Conservation (phyloP, 2,329 filamentous ascomycete species). For the Fusarium brevicatenulatum region DNA sequence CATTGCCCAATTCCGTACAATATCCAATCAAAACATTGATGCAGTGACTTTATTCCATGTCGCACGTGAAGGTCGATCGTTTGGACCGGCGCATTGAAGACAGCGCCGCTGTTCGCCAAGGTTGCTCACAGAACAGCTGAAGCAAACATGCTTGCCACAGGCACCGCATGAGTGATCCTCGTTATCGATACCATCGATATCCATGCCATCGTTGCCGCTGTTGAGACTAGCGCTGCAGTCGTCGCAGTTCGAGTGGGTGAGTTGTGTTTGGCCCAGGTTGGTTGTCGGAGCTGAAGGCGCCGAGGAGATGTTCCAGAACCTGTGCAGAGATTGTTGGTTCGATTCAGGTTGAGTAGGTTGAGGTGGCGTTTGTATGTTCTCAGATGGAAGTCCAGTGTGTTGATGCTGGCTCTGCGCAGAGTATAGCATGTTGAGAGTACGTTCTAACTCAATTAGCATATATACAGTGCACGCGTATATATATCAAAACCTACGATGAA, state of each 20-base stretch:
- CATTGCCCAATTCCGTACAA: background rate
- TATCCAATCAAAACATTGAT: slow-evolving; percentile 34
- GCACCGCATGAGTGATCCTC: slow-evolving; percentile 55
- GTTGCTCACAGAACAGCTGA: slow-evolving; percentile 68
- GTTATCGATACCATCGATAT: slow-evolving; percentile 48
- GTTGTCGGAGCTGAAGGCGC: slow-evolving; percentile 46
- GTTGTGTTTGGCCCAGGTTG: slow-evolving; percentile 16
- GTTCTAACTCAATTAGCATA: slow-evolving; percentile 54
- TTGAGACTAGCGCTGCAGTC: slow-evolving; percentile 59
- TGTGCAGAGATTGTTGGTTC: slow-evolving; percentile 65
- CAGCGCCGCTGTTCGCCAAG: slow-evolving; percentile 65
- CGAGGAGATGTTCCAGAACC: slow-evolving; percentile 67
- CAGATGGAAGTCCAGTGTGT: background rate
- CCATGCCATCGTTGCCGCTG: slow-evolving; percentile 48
- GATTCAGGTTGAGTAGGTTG: slow-evolving; percentile 13
- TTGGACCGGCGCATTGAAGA: slow-evolving; percentile 60
- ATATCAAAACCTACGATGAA: slow-evolving; percentile 61
- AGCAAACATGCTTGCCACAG: slow-evolving; percentile 67
- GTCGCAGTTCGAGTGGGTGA: slow-evolving; percentile 57
- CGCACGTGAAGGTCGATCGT: slow-evolving; percentile 29
- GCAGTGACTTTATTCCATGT: slow-evolving; percentile 34
- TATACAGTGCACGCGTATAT: background rate
- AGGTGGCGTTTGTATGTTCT: slow-evolving; percentile 17
- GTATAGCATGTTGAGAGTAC: slow-evolving; percentile 67
- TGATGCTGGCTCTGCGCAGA: slow-evolving; percentile 59